These are phyloP conservation scores for Chimonanthus salicifolius DNA, from an alignment of 164 flowering plant species.

Conservation along the genomic window DNA sequence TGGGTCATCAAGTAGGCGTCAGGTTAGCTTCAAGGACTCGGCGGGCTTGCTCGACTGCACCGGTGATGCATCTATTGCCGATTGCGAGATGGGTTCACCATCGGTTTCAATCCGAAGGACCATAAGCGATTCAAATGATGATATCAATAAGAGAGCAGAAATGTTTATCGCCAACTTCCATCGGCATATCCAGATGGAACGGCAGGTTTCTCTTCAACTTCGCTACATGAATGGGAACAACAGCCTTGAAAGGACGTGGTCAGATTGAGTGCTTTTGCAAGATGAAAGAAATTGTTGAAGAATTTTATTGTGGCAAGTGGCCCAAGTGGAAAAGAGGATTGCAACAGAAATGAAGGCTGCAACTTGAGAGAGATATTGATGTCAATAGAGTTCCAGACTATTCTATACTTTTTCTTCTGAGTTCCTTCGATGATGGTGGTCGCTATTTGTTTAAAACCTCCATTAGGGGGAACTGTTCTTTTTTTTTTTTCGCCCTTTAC, in stretches of 20 bases:
- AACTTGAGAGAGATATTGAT: too few relatives aligned
- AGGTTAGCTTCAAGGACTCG: conserved; percentile 31
- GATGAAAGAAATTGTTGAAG: not conserved
- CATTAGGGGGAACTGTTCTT: too few relatives aligned
- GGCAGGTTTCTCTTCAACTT: conserved; percentile 34
- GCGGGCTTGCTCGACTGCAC: conserved; percentile 17
- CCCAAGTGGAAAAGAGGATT: too few relatives aligned
- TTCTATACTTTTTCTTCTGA: too few relatives aligned
- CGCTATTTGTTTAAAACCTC: too few relatives aligned
- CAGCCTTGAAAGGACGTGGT: not conserved
- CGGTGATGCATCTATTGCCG: conserved; percentile 6
- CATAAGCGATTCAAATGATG: conserved; percentile 21
- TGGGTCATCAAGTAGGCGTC: conserved; percentile 7
- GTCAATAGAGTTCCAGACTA: too few relatives aligned
- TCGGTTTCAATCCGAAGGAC: conserved; percentile 23
- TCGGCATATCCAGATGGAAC: conserved; percentile 37
- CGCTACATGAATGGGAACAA: conserved; percentile 12
- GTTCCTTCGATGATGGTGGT: too few relatives aligned
- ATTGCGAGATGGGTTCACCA: not conserved
- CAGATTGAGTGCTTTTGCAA: not conserved
- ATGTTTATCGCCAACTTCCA: conserved; percentile 46
- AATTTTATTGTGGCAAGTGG: too few relatives aligned
- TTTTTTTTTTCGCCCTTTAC: too few relatives aligned
- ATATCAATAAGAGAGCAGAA: conserved; percentile 50
- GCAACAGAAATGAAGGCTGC: too few relatives aligned